These are phyloP conservation scores for Malassezia cuniculi DNA, from an alignment of 1,284 basidiomycete species.

Conservation along the genomic window DNA sequence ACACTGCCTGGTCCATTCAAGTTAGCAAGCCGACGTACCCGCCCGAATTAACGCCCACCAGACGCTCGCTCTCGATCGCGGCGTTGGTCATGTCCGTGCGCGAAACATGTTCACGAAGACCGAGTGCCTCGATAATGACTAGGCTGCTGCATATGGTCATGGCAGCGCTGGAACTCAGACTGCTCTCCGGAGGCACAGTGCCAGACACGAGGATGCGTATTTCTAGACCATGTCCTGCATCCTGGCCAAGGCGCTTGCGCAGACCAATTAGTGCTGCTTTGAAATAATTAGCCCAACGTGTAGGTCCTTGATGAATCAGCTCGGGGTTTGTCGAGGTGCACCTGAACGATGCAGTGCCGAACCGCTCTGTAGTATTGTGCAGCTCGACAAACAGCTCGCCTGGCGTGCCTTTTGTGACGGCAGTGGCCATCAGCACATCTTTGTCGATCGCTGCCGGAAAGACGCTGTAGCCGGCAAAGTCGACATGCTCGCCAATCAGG, in stretches of 20 bases:
- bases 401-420: conserved; percentile 12
- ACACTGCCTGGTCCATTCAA: conserved; percentile 39
- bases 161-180: conserved; percentile 33
- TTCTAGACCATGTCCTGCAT: too few species aligned
- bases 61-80: conserved; percentile 33
- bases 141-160: conserved; percentile 40
- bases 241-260: conserved; percentile 26
- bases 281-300: conserved; percentile 44
- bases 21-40: conserved; percentile 12
- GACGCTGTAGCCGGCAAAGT: conserved; percentile 39
- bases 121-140: conserved; percentile 36
- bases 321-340: conserved; percentile 17
- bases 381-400: conserved; percentile 16
- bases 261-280: conserved; percentile 41
- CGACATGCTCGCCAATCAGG: conserved; percentile 42
- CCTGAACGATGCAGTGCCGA: conserved; percentile 20
- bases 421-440: conserved; percentile 41
- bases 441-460: conserved; percentile 42
- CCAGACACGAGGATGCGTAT: conserved; percentile 32
- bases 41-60: conserved; percentile 39
- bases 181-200: conserved; percentile 36
- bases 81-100: conserved; percentile 37
- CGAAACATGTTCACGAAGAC: conserved; percentile 22
- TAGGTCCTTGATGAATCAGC: conserved; percentile 25
- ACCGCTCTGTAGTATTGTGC: conserved; percentile 27